These are phyloP conservation scores for Geosiphon pyriformis DNA, from an alignment of 192 early-diverging fungal genomes.

Conservation along the genomic window DNA sequence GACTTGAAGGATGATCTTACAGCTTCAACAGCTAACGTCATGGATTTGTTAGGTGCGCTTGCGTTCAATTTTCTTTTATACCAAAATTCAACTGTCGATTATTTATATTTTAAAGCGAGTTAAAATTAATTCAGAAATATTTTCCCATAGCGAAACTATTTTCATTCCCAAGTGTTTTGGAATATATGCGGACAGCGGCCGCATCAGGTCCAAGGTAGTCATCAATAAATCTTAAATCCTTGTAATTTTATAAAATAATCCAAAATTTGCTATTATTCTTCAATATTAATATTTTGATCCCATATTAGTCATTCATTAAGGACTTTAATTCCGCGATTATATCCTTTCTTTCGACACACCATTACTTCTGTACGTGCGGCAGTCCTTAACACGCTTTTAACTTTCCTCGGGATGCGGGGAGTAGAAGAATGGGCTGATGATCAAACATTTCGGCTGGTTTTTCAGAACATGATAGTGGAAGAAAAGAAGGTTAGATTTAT, in stretches of 20 bases:
- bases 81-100: too few relatives aligned
- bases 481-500: slow-evolving; percentile 41
- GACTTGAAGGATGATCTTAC: slow-evolving; percentile 90
- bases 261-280: neutral
- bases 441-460: slow-evolving; percentile 68
- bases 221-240: too few relatives aligned
- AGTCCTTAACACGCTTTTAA: slow-evolving; percentile 71
- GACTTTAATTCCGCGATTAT: slow-evolving; percentile 77
- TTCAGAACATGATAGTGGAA: slow-evolving; percentile 93
- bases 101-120: neutral
- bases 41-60: slow-evolving; percentile 69
- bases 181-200: slow-evolving; percentile 36
- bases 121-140: neutral
- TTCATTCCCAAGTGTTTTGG: slow-evolving; percentile 49
- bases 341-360: slow-evolving; percentile 93
- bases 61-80: neutral
- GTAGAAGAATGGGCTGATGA: slow-evolving; percentile 62
- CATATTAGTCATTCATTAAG: slow-evolving; percentile 46
- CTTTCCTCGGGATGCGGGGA: slow-evolving; percentile 57
- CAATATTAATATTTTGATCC: neutral
- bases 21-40: slow-evolving; percentile 82
- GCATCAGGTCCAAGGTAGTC: slow-evolving; percentile 31
- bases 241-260: neutral
- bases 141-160: slow-evolving; percentile 59
- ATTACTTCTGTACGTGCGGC: slow-evolving; percentile 79